Evolutionary conservation across 2,329 filamentous ascomycete genomes (phyloP), one percentile per base, ranked within the genome.

Genomic region (Sporothrix mexicana): DNA sequence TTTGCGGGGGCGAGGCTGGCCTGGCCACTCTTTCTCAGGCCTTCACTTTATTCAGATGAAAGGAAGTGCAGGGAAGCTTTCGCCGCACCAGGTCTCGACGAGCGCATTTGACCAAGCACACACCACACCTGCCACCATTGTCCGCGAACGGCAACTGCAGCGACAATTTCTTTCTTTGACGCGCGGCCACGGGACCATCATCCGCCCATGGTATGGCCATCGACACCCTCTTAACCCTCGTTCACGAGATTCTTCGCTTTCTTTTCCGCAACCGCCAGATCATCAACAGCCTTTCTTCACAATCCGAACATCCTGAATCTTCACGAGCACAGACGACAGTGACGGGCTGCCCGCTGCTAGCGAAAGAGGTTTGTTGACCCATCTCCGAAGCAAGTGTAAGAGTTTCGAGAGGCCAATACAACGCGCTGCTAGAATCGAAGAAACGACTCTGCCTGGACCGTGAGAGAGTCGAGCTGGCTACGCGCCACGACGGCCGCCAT

Each of bases 401-500:
- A 67, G 30, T 17, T 36, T 8, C 8, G 13, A 7, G 12, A 25
- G 5, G 47, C 15, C 30, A 17, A 43, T 36, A 51, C 51, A 57
- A 69, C 67, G 51, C 67, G 67, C 25, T 45, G 51, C 49, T n/a
- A 69, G 67, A n/a, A 23, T 45, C 67, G 36, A 55, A 57, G 30
- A 55, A n/a, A 57, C 69, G 43, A 17, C 15, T 17, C 51, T 41
- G 9, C 12, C 12, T 45, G 25, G 59, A 43, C 67, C 10, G 4
- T 36, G 13, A 49, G 17, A 23, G 68, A 69, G n/a, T 36, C 71
- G 30, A 17, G 41, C 69, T 74, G 74, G 74, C 72, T 72, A 41
- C 71, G 72, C 51, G 72, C 72, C 66, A 41, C 25, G 17, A 70
- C 36, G 43, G 72, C 74, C 55, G 73, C 73, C 61, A 76, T 76